These are phyloP conservation scores for Coemansia sp. DNA, from an alignment of 192 early-diverging fungal species.

Conservation along the genomic window DNA sequence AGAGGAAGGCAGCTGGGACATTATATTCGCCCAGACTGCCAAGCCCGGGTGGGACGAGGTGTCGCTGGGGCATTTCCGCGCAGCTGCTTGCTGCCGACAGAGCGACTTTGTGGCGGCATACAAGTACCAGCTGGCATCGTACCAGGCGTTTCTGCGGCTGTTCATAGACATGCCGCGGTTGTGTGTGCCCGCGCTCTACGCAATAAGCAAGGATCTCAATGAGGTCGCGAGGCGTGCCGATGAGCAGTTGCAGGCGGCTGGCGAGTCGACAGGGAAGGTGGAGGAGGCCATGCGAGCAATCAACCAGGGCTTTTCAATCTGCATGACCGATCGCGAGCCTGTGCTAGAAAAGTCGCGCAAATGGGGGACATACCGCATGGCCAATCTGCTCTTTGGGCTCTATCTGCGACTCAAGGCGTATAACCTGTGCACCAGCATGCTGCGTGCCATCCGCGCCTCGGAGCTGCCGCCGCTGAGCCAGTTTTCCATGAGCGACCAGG, in stretches of 20 bases:
- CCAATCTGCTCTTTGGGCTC: constrained; percentile 78
- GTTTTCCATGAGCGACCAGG: constrained; percentile 83
- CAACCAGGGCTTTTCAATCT: constrained; percentile 85
- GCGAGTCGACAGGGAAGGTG: constrained; percentile 29
- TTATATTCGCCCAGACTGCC: constrained; percentile 1
- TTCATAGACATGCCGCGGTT: constrained; percentile 34
- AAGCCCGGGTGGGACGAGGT: constrained; percentile 17
- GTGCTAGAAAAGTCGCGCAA: constrained; percentile 61
- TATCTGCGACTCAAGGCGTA: constrained; percentile 75
- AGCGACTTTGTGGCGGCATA: constrained; percentile 28
- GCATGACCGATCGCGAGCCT: constrained; percentile 72
- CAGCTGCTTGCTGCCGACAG: constrained; percentile 12
- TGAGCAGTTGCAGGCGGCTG: constrained; percentile 4
- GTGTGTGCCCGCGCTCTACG: constrained; percentile 23
- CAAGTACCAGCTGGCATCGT: constrained; percentile 19
- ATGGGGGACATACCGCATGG: constrained; percentile 91
- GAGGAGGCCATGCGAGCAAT: constrained; percentile 83
- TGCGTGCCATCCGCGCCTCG: constrained; percentile 63
- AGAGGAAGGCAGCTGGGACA: constrained; percentile 21
- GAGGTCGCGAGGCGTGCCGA: constrained; percentile 26
- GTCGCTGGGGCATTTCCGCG: constrained; percentile 22
- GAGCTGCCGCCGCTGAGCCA: constrained; percentile 71
- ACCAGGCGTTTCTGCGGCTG: constrained; percentile 32
- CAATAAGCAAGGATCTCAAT: constrained; percentile 27
- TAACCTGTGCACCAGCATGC: constrained; percentile 81